Evolutionary conservation across 176 grass and related monocot species (phyloP).

Genomic region (Ananas comosus): DNA sequence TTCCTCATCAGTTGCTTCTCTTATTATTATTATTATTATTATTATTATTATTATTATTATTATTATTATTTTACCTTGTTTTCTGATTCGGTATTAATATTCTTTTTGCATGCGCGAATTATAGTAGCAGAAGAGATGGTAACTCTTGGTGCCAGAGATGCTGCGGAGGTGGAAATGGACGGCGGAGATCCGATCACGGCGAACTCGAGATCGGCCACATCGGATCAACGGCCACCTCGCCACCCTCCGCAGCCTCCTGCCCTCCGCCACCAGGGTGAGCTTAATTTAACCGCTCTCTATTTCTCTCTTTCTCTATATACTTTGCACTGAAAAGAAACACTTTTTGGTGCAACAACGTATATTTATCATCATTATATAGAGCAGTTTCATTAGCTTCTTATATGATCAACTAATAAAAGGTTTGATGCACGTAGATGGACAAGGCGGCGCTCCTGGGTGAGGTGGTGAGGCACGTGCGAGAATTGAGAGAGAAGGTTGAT

Average conservation of each 20-base stretch:
- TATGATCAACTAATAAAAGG: neutral
- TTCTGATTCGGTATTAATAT: conserved; percentile 1
- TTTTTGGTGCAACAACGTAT: too few species aligned
- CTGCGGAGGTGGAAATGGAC: conserved; percentile 25
- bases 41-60: too few species aligned
- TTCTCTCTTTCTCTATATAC: neutral
- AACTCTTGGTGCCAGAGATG: conserved; percentile 18
- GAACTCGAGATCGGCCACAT: conserved; percentile 8
- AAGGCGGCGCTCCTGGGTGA: conserved; percentile 91
- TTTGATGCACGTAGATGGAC: conserved; percentile 57
- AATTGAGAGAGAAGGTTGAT: conserved; percentile 52
- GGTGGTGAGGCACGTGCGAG: conserved; percentile 85
- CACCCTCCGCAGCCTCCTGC: conserved; percentile 77
- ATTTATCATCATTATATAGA: neutral
- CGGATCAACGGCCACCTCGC: conserved; percentile 80
- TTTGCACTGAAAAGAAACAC: too few species aligned
- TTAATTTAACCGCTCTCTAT: neutral
- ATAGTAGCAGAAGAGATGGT: conserved; percentile 11
- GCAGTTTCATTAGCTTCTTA: too few species aligned
- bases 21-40: too few species aligned
- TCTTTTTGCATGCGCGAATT: neutral
- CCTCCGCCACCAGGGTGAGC: conserved; percentile 59
- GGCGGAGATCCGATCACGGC: conserved; percentile 1
- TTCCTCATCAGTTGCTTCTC: neutral
- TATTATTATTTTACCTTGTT: neutral